Base-by-base conservation (phyloP, 345 rosid genomes). In the Anastatica hierochuntica region DNA sequence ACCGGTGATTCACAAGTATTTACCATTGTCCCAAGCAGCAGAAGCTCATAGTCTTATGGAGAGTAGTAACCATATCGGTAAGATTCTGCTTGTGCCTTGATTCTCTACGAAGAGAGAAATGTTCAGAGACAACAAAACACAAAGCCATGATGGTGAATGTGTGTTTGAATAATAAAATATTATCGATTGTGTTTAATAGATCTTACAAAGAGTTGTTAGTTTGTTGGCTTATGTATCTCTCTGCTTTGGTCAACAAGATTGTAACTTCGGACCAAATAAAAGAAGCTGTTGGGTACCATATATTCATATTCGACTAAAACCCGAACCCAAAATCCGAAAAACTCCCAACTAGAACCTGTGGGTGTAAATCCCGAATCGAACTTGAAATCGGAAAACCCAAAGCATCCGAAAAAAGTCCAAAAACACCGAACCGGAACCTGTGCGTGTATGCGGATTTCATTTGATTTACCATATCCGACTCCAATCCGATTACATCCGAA, bases 41-140 rank as follows among this genome's bases (percentile, higher is more conserved):
- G 85, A 84, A 58, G 88, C 74, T 55, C 96, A 84, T 66, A 72
- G 66, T 43, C 83, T 82, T 14, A 74, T 86, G 77, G 96, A 86
- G 75, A 84, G 89, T 50, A 77, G 87, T 68, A 30, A 56, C 42
- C 98, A 90, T 48, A 67, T 79, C 11, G 95, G 98, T 31, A 90
- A 90, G 72, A 86, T 90, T 56, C 30, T 90, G 48, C 96, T 86
- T 27, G 50, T 74, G 41, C 60, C 83, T 5, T 85, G 63, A 76
- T 49, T 18, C 24, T 14, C 45, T 20, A 18, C 44, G 26, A n/a
- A 60, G 10, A 8, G 21, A 33, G 50, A 33, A 24, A 41, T 33
- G 39, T 42, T 49, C 11, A 17, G 50, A 13, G 40, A 19, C 26
- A 19, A 51, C 7, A 26, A 12, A 21, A 21, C 2, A 2, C 2